Evolutionary conservation across 331 rosid genomes (phyloP), one percentile per base, ranked within the genome.

Genomic region (Rosa hybrid): DNA sequence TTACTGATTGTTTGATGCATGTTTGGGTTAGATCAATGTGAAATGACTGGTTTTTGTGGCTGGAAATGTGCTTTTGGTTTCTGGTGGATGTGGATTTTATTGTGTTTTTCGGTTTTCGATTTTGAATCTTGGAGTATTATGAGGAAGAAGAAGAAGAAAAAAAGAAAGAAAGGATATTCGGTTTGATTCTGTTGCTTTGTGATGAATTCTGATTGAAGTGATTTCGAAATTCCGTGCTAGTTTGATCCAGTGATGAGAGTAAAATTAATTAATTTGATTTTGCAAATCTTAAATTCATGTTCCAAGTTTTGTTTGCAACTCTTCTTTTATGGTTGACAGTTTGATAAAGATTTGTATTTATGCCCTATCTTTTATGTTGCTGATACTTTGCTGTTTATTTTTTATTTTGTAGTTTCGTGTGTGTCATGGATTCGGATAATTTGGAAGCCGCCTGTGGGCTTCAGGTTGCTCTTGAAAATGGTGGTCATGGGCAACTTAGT

Each of bases 401-500:
- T 23, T 78, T 81, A 42, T 73, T 56, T 86, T 86, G 84, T 78
- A 90, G 97, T 83, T 81, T 77, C 72, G 71, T 76, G 76, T 80
- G 87, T 76, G 82, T 74, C 83, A 94, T 96, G 98, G 98, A 92
- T 89, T 84, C 88, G 2, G 88, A 62, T 74, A 80, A 76, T 80
- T 78, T 78, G 75, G 85, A 84, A 27, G 80, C 83, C 59, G 81
- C 59, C 51, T 87, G 87, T 80, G 89, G 88, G 86, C 86, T 88
- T 62, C 85, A 84, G 84, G 83, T 46, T 73, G 84, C 84, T 68
- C 84, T 84, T 78, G 94, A 86, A 80, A 96, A 93, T 86, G 96
- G 97, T 81, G 87, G 71, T 77, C 83, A 72, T 18, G 91, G 71
- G 46, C 83, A 84, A 71, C 80, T 64, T 42, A 78, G 48, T 57